These are phyloP conservation scores for Calvatia gigantea DNA, from an alignment of 768 basidiomycete species.

Conservation along the genomic window DNA sequence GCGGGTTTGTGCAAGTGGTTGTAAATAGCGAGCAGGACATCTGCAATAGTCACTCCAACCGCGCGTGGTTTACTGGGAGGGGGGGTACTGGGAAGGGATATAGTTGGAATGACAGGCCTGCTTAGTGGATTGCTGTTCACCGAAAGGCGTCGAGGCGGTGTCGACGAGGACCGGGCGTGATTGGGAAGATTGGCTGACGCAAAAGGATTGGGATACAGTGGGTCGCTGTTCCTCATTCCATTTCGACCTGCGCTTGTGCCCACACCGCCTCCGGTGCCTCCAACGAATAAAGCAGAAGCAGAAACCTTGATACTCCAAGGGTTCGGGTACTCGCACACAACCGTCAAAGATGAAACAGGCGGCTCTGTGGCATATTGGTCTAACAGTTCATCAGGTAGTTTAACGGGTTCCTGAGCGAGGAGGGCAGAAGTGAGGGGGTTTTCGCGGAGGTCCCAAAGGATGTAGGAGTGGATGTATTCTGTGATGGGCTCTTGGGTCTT, in stretches of 20 bases:
- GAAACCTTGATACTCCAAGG: not conserved
- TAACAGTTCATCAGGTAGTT: slow-evolving; percentile 13
- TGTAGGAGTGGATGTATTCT: slow-evolving; percentile 23
- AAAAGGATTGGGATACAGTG: not conserved
- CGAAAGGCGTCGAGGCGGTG: slow-evolving; percentile 24
- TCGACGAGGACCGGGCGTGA: slow-evolving; percentile 17
- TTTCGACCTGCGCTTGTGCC: too few relatives aligned
- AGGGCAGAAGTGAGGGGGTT: slow-evolving; percentile 29
- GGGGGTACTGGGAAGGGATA: not conserved
- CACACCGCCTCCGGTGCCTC: not conserved
- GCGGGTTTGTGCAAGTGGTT: slow-evolving; percentile 33
- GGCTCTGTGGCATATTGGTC: slow-evolving; percentile 42
- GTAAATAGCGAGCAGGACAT: slow-evolving; percentile 48
- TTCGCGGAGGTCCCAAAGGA: slow-evolving; percentile 51
- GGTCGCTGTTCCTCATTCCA: not conserved
- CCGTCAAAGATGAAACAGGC: slow-evolving; percentile 28
- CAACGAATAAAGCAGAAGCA: not conserved
- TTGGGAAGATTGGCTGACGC: not conserved
- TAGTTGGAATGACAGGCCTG: not conserved
- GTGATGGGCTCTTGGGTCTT: slow-evolving; percentile 12
- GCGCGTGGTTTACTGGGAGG: slow-evolving; percentile 6
- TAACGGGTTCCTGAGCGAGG: slow-evolving; percentile 20
- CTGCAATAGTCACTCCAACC: slow-evolving; percentile 46
- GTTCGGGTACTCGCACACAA: slow-evolving; percentile 35
- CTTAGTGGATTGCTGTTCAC: not conserved